These are phyloP conservation scores for Pulveroboletus frians DNA, from an alignment of 768 basidiomycete species.

Conservation along the genomic window DNA sequence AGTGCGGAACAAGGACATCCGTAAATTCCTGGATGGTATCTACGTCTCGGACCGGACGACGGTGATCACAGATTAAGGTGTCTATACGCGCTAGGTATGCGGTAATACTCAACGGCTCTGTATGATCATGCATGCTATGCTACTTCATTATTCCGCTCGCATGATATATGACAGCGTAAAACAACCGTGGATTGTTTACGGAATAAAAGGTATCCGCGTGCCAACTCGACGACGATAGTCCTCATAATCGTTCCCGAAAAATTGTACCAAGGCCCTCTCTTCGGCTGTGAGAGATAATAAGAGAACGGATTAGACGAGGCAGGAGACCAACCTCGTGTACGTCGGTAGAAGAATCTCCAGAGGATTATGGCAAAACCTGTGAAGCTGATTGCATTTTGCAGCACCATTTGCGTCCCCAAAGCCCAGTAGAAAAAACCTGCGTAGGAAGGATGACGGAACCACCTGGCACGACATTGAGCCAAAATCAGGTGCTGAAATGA, in stretches of 20 bases:
- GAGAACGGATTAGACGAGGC: neutral
- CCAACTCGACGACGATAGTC: constrained; percentile 71
- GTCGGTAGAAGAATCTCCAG: constrained; percentile 81
- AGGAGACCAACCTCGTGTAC: constrained; percentile 66
- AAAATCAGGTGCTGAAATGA: neutral
- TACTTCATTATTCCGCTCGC: constrained; percentile 5
- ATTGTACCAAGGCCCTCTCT: constrained; percentile 70
- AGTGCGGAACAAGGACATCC: constrained; percentile 99
- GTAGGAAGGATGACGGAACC: constrained; percentile 92
- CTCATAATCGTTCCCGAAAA: constrained; percentile 88
- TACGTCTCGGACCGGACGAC: constrained; percentile 84
- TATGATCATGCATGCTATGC: constrained; percentile 27
- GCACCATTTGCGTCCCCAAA: constrained; percentile 83
- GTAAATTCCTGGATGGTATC: constrained; percentile 95
- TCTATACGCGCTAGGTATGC: constrained; percentile 19
- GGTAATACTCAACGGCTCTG: constrained; percentile 18
- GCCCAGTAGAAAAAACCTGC: constrained; percentile 99
- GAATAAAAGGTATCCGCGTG: constrained; percentile 85
- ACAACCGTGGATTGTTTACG: constrained; percentile 33
- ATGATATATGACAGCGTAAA: neutral
- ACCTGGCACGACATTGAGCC: constrained; percentile 8
- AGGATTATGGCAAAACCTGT: constrained; percentile 60
- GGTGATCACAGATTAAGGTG: constrained; percentile 39
- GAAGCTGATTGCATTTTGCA: constrained; percentile 81
- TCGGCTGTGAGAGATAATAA: constrained; percentile 51